phyloP scores from a whole-genome alignment of 345 rosid species.

The Ricinus communis region DNA sequence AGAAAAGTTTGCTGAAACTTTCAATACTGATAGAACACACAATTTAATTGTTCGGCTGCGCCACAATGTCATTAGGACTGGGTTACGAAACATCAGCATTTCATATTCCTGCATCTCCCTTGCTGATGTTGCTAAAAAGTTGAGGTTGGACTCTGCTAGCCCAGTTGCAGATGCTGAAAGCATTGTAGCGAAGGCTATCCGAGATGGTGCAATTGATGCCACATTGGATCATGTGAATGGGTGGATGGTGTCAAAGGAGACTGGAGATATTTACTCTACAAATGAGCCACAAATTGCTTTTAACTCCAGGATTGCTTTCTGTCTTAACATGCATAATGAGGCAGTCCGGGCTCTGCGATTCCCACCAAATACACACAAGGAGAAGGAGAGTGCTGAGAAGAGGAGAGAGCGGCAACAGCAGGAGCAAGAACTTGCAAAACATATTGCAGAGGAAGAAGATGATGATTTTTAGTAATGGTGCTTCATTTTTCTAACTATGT shows the following conservation, averaged over 20 bases:
- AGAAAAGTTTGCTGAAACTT: constrained; percentile 65
- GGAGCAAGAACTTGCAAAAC: constrained; percentile 83
- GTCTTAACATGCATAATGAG: constrained; percentile 85
- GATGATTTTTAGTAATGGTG: constrained; percentile 47
- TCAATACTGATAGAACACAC: constrained; percentile 57
- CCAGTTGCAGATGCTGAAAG: constrained; percentile 81
- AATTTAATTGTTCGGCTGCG: constrained; percentile 69
- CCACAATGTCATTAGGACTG: constrained; percentile 82
- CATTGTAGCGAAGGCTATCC: constrained; percentile 76
- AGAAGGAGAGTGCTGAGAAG: constrained; percentile 79
- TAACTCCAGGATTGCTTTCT: constrained; percentile 85
- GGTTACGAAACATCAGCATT: constrained; percentile 71
- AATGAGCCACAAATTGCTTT: constrained; percentile 84
- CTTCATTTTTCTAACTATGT: no score
- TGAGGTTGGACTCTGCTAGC: constrained; percentile 59
- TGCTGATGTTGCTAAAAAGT: constrained; percentile 63
- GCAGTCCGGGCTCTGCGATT: constrained; percentile 70
- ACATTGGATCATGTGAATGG: constrained; percentile 68
- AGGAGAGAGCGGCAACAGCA: constrained; percentile 82
- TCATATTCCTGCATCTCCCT: constrained; percentile 72
- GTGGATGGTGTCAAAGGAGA: constrained; percentile 79
- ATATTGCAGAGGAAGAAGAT: constrained; percentile 87
- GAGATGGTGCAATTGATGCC: constrained; percentile 88
- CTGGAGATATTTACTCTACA: constrained; percentile 87
- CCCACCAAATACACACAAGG: constrained; percentile 73